phyloP scores from a whole-genome alignment of 345 rosid genomes.

The Geranium rotundifolium region DNA sequence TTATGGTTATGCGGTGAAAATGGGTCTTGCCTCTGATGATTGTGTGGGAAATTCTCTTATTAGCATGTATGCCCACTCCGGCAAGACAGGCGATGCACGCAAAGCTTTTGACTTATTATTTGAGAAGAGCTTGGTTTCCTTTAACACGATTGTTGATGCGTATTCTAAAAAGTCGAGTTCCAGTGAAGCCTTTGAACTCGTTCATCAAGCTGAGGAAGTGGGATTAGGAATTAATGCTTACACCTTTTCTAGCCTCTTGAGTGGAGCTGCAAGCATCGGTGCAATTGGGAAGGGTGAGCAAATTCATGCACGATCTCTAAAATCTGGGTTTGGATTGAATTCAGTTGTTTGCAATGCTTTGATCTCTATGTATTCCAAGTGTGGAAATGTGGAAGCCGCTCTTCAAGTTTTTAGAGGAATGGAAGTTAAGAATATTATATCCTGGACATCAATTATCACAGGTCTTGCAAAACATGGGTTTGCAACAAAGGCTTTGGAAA shows the following conservation, averaged over 20 bases:
- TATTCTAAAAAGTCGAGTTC: slow-evolving; percentile 27
- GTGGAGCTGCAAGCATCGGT: slow-evolving; percentile 50
- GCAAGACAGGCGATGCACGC: slow-evolving; percentile 49
- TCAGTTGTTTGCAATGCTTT: slow-evolving; percentile 42
- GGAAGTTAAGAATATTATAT: slow-evolving; percentile 39
- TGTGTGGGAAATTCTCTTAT: slow-evolving; percentile 61
- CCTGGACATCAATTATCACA: slow-evolving; percentile 74
- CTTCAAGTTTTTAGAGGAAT: slow-evolving; percentile 40
- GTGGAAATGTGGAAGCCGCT: slow-evolving; percentile 51
- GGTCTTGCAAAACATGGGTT: slow-evolving; percentile 68
- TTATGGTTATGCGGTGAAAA: slow-evolving; percentile 37
- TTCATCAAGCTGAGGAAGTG: slow-evolving; percentile 18
- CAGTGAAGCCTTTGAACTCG: too few species aligned
- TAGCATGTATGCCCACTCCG: slow-evolving; percentile 51
- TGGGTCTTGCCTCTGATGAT: slow-evolving; percentile 36
- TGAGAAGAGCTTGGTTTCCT: slow-evolving; percentile 51
- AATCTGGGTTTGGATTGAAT: slow-evolving; percentile 35
- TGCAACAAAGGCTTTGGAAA: slow-evolving; percentile 45
- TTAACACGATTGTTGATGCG: slow-evolving; percentile 44
- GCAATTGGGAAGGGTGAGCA: slow-evolving; percentile 55
- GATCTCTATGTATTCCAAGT: slow-evolving; percentile 68
- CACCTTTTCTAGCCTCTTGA: slow-evolving; percentile 59
- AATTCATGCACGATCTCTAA: slow-evolving; percentile 46
- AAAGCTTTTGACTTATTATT: slow-evolving; percentile 51
- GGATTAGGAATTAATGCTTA: too few species aligned